Conservation (phyloP, 768 basidiomycete genomes). For the Trametes maxima region DNA sequence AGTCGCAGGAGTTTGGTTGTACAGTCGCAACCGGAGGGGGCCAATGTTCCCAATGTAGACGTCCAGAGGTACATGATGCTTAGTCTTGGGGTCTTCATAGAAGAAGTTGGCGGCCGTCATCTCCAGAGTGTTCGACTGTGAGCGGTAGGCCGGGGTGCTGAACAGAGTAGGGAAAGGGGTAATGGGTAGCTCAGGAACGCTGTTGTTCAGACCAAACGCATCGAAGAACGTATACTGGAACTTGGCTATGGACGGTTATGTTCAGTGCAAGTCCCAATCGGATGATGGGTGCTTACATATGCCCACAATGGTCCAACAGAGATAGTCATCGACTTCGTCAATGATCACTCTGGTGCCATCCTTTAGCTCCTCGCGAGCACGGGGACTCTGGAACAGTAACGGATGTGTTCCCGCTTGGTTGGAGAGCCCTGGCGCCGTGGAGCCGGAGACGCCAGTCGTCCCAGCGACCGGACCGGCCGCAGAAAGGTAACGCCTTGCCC, state of each 20-base stretch:
- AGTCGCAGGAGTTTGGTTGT: constrained; percentile 70
- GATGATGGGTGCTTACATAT: constrained; percentile 64
- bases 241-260: constrained; percentile 57
- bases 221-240: constrained; percentile 96
- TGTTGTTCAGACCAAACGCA: constrained; percentile 78
- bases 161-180: constrained; percentile 91
- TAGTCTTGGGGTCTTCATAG: constrained; percentile 70
- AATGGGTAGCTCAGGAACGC: constrained; percentile 76
- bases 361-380: constrained; percentile 80
- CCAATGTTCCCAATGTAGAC: constrained; percentile 91
- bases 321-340: constrained; percentile 92
- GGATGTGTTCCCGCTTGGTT: constrained; percentile 81
- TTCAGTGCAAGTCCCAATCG: constrained; percentile 12
- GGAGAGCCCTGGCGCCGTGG: constrained; percentile 75
- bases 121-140: constrained; percentile 68
- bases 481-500: constrained; percentile 83
- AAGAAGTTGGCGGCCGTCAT: constrained; percentile 89
- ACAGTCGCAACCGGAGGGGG: constrained; percentile 77
- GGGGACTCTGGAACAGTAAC: constrained; percentile 75
- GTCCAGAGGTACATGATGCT: constrained; percentile 70
- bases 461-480: constrained; percentile 86
- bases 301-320: constrained; percentile 95
- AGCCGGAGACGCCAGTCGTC: constrained; percentile 65
- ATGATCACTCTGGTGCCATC: constrained; percentile 74
- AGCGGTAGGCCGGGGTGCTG: constrained; percentile 72